Percentiles rank a stretch among this genome's conserved stretches.
phyloP scores from a whole-genome alignment of 495 filamentous ascomycete species.

The Ascobolus immersus region DNA sequence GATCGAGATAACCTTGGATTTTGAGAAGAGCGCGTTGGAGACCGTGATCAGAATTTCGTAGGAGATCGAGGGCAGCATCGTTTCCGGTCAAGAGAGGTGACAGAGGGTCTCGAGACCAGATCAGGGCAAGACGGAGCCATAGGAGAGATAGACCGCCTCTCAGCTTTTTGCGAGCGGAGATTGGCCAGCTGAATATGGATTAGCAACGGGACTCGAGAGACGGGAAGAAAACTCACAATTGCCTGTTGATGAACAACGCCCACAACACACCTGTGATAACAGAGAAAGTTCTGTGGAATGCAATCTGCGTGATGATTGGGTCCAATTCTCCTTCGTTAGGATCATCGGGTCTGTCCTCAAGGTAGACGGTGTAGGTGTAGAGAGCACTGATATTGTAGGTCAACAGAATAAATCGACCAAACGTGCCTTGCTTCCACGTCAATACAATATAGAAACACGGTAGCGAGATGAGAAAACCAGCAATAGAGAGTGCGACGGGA shows the following conservation, averaged over 20 bases:
- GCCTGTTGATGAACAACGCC: constrained; percentile 74
- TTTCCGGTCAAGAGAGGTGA: constrained; percentile 34
- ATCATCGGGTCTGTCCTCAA: constrained; percentile 43
- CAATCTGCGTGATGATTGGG: constrained; percentile 69
- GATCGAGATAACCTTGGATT: constrained; percentile 45
- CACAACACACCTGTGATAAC: constrained; percentile 72
- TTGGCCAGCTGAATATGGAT: constrained; percentile 85
- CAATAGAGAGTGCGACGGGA: constrained; percentile 41
- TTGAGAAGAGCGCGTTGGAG: constrained; percentile 34
- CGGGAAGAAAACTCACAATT: no score
- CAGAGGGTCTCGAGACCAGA: constrained; percentile 90
- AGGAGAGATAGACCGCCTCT: constrained; percentile 64
- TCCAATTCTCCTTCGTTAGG: constrained; percentile 52
- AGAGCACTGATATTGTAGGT: constrained; percentile 94
- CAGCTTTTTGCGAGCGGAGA: constrained; percentile 61
- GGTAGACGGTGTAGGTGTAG: constrained; percentile 73
- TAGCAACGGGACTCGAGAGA: no score
- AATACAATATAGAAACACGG: constrained; percentile 77
- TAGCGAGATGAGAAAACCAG: constrained; percentile 57
- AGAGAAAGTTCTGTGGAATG: constrained; percentile 67
- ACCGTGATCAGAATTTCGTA: constrained; percentile 10
- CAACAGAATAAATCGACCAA: constrained; percentile 76
- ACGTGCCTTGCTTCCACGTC: constrained; percentile 55
- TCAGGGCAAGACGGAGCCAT: constrained; percentile 80
- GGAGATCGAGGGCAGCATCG: constrained; percentile 41